A percentile compares a stretch with the other conserved stretches of the same genome.
phyloP scores from a whole-genome alignment of 257 asterid species.

The Linaria vulgaris region DNA sequence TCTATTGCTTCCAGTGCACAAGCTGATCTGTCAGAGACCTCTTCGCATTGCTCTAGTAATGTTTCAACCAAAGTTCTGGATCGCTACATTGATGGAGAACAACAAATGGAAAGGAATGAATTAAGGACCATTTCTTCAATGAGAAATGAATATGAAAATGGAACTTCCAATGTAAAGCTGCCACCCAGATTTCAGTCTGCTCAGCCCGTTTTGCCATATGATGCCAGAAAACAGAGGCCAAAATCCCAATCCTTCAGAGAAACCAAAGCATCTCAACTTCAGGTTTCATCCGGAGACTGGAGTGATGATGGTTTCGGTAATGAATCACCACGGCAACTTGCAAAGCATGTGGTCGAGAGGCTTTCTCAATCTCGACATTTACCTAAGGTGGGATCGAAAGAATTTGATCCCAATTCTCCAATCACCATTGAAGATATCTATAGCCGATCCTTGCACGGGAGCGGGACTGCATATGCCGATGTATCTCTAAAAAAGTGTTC shows the following conservation, averaged over 20 bases:
- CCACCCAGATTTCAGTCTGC: constrained; percentile 56
- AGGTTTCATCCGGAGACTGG: constrained; percentile 48
- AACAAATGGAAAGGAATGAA: constrained; percentile 50
- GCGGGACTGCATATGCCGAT: constrained; percentile 52
- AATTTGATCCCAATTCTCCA: constrained; percentile 58
- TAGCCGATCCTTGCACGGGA: constrained; percentile 45
- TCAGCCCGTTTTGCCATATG: constrained; percentile 47
- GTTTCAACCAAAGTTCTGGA: constrained; percentile 79
- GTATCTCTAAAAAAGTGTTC: constrained; percentile 37
- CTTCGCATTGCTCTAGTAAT: constrained; percentile 77
- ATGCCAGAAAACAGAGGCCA: constrained; percentile 69
- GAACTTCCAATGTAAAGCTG: constrained; percentile 43
- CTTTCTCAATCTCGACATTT: constrained; percentile 71
- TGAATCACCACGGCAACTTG: constrained; percentile 81
- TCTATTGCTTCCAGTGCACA: constrained; percentile 36
- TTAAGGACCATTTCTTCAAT: constrained; percentile 33
- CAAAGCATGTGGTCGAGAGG: constrained; percentile 88
- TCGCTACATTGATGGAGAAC: constrained; percentile 92
- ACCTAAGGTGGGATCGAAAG: constrained; percentile 53
- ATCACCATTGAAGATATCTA: constrained; percentile 88
- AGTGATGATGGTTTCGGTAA: constrained; percentile 50
- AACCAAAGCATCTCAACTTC: constrained; percentile 42
- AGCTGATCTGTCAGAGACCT: constrained; percentile 67
- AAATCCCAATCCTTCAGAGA: constrained; percentile 78
- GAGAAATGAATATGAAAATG: constrained; percentile 45